Evolutionary conservation across 2,329 filamentous ascomycete species (phyloP).

Genomic region (Colletotrichum tofieldiae): DNA sequence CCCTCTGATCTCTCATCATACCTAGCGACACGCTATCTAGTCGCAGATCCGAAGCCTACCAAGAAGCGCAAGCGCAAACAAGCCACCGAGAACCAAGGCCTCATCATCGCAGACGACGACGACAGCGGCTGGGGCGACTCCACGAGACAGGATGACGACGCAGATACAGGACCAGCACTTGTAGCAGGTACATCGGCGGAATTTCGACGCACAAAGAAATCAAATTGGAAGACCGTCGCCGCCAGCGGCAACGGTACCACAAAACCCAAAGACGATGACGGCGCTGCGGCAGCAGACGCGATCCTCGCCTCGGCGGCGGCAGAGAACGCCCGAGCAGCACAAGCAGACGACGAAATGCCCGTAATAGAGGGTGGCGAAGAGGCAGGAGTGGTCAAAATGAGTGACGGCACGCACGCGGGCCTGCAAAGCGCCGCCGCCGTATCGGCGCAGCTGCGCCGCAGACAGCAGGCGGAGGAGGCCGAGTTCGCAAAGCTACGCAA

Average conservation of each 20-base stretch:
- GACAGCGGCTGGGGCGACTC: slow-evolving; percentile 67
- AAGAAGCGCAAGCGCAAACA: slow-evolving; percentile 78
- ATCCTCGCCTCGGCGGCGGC: slow-evolving; percentile 82
- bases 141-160: slow-evolving; percentile 60
- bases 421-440: slow-evolving; percentile 89
- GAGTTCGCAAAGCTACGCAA: slow-evolving; percentile 63
- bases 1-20: slow-evolving; percentile 82
- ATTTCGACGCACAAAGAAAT: slow-evolving; percentile 84
- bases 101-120: slow-evolving; percentile 77
- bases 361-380: slow-evolving; percentile 59
- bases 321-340: slow-evolving; percentile 70
- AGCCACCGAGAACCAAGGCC: slow-evolving; percentile 61
- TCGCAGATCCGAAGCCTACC: slow-evolving; percentile 67
- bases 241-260: slow-evolving; percentile 52
- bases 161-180: slow-evolving; percentile 67
- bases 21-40: slow-evolving; percentile 91
- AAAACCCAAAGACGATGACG: slow-evolving; percentile 54
- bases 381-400: slow-evolving; percentile 77
- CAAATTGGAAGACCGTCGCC: slow-evolving; percentile 83
- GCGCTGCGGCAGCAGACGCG: slow-evolving; percentile 80
- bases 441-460: slow-evolving; percentile 76
- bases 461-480: slow-evolving; percentile 75
- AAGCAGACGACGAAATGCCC: slow-evolving; percentile 66
- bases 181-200: slow-evolving; percentile 70
- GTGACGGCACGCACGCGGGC: slow-evolving; percentile 88